A percentile compares a stretch with the other conserved stretches of the same genome.
These are phyloP conservation scores for Microascus cirrosus DNA, from an alignment of 2,329 filamentous ascomycete species.

Conservation along the genomic window DNA sequence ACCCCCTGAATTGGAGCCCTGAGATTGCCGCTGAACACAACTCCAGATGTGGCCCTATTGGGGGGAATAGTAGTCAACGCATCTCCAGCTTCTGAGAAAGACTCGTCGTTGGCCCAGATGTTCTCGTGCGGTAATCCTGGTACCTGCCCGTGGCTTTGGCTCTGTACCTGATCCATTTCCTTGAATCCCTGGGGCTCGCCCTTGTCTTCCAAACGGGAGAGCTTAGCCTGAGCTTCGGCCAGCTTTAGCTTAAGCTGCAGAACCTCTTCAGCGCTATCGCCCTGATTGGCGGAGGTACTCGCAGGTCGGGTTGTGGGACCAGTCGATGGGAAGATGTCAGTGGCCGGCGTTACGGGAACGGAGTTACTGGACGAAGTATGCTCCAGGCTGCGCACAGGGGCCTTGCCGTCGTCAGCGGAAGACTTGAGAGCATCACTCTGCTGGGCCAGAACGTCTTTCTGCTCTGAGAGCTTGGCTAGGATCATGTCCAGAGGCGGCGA, in stretches of 20 bases:
- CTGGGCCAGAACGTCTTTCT: constrained; percentile 48
- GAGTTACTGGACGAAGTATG: constrained; percentile 45
- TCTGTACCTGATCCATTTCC: neutral
- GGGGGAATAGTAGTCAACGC: neutral
- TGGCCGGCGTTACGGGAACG: constrained; percentile 50
- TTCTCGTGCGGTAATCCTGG: neutral
- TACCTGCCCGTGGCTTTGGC: neutral
- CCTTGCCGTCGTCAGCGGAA: constrained; percentile 21
- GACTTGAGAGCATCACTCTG: constrained; percentile 43
- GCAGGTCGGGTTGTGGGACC: constrained; percentile 39
- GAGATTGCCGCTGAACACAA: constrained; percentile 39
- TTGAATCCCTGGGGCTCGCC: neutral
- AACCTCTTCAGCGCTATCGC: constrained; percentile 42
- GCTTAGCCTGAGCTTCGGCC: constrained; percentile 57
- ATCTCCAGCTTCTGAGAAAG: neutral
- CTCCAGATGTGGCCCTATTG: constrained; percentile 38
- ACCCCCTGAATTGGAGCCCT: neutral
- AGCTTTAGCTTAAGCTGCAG: constrained; percentile 60
- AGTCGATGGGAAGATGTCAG: constrained; percentile 37
- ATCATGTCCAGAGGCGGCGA: constrained; percentile 57
- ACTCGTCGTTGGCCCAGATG: neutral
- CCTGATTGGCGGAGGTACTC: constrained; percentile 35
- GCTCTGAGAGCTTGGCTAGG: constrained; percentile 62
- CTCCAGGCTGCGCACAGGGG: constrained; percentile 26
- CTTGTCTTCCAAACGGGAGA: constrained; percentile 49